A percentile compares a stretch with the other conserved stretches of the same genome.
Evolutionary conservation across 2,329 filamentous ascomycete genomes (phyloP).

Genomic region (Colletotrichum cordylinicola): DNA sequence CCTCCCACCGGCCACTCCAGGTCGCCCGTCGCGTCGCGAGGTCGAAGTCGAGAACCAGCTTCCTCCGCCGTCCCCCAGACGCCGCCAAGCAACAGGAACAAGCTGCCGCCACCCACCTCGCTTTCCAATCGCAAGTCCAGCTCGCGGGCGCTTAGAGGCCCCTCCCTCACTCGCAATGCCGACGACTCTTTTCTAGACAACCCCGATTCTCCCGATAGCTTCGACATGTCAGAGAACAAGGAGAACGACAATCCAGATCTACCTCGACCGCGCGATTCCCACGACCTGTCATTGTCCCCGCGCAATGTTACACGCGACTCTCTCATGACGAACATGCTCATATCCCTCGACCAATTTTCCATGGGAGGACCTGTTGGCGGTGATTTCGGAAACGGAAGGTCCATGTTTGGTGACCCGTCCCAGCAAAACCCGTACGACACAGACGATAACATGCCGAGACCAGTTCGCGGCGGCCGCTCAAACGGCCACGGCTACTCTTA

Average conservation of each 20-base stretch:
- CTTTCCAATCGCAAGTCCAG: conserved; percentile 32
- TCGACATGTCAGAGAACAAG: conserved; percentile 34
- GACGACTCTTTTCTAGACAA: conserved; percentile 44
- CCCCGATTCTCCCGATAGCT: conserved; percentile 40
- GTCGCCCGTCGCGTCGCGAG: conserved; percentile 12
- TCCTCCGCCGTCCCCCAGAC: conserved; percentile 8
- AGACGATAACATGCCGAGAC: conserved; percentile 14
- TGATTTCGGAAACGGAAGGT: background rate
- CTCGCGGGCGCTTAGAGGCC: conserved; percentile 35
- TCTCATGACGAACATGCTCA: conserved; percentile 93
- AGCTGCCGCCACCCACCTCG: conserved; percentile 1
- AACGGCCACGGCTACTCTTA: conserved; percentile 52
- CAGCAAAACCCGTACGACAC: conserved; percentile 20
- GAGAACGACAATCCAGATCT: conserved; percentile 32
- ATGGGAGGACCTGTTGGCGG: conserved; percentile 38
- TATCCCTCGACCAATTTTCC: conserved; percentile 87
- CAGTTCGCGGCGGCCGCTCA: conserved; percentile 23
- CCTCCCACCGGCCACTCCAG: conserved; percentile 4
- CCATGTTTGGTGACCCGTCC: conserved; percentile 13
- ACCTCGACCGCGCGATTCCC: conserved; percentile 65
- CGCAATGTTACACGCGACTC: conserved; percentile 84
- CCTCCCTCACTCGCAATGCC: conserved; percentile 29
- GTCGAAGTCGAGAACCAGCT: background rate
- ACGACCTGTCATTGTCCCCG: conserved; percentile 84
- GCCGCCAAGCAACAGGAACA: conserved; percentile 17